Conservation (phyloP, 73 alveolate species). For the Effrenium voratum region DNA sequence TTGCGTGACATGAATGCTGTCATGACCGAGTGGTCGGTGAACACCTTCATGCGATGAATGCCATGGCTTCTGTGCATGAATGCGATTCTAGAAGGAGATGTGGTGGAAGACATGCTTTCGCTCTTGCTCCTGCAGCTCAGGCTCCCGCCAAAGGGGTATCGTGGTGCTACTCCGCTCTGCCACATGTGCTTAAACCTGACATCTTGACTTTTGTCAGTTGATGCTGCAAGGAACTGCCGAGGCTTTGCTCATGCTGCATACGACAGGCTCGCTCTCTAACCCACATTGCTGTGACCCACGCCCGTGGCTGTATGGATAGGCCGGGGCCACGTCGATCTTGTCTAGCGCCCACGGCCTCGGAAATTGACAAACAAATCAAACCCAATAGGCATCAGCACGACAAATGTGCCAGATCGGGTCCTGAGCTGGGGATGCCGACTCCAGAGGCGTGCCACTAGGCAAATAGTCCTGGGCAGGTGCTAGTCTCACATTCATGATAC, state of each 20-base stretch:
- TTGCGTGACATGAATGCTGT: neutral
- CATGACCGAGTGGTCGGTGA: neutral
- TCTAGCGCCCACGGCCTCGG: slow-evolving; percentile 72
- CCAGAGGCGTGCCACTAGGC: too few relatives aligned
- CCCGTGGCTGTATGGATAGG: slow-evolving; percentile 83
- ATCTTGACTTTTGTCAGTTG: neutral
- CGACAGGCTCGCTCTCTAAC: neutral
- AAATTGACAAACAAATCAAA: too few relatives aligned
- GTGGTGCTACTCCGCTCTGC: slow-evolving; percentile 34
- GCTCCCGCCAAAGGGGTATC: slow-evolving; percentile 39
- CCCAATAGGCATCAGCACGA: too few relatives aligned
- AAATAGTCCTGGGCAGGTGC: too few relatives aligned
- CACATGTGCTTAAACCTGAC: slow-evolving; percentile 82
- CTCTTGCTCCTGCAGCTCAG: neutral
- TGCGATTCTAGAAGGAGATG: neutral
- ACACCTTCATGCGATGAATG: neutral
- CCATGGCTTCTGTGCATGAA: neutral
- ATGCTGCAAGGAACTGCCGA: neutral
- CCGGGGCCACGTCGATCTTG: slow-evolving; percentile 40
- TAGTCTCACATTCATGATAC: too few relatives aligned
- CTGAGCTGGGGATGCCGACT: too few relatives aligned
- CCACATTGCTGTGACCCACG: neutral
- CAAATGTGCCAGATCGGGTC: too few relatives aligned
- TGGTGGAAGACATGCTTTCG: neutral
- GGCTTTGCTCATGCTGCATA: neutral